Base-by-base conservation (phyloP, 2,329 filamentous ascomycete species). In the Hypomyces rosellus region DNA sequence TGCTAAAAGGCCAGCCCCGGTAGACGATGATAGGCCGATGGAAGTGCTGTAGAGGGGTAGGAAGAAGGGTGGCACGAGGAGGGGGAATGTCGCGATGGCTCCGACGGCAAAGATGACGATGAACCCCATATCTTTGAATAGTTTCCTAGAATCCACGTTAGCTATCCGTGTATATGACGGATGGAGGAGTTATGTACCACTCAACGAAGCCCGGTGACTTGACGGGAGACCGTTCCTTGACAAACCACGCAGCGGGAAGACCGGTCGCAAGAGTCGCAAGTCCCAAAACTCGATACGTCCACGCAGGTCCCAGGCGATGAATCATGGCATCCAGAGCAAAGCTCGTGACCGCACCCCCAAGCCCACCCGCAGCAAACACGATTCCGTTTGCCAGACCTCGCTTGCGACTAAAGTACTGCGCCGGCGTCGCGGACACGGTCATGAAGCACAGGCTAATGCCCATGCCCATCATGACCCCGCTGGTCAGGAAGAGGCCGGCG, bases 1-100 rank as follows among this genome's bases (percentile, higher is more conserved):
- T 1, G 80, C 80, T 1, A 84, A 69, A 0, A 84, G 66, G 14
- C 68, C 77, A 1, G 80, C 79, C 1, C 78, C 79, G 0, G 68
- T 70, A 5, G 66, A 66, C 2, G 75, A 68, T 0, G 71, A 70
- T 13, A 82, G 64, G 0, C 75, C 75, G 5, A 84, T 65, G 0
- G 77, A 76, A 9, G 68, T 62, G 16, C 70, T 70, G 56, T 78
- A 80, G 1, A 81, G 65, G 0, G 79, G 79, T 3, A 82, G 64
- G 59, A 82, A 82, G 66, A 81, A 82, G 0, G 78, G 75, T 0
- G 79, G 78, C 0, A 82, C 78, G 52, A 81, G 74, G 14, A 82
- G 69, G 0, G 78, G 73, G 55, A 83, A 83, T 1, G 75, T 80
- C 1, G 69, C 78, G 14, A 82, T 68, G 1, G 70, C 73, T 3